phyloP scores from a whole-genome alignment of 345 rosid species.

The Durio zibethinus region DNA sequence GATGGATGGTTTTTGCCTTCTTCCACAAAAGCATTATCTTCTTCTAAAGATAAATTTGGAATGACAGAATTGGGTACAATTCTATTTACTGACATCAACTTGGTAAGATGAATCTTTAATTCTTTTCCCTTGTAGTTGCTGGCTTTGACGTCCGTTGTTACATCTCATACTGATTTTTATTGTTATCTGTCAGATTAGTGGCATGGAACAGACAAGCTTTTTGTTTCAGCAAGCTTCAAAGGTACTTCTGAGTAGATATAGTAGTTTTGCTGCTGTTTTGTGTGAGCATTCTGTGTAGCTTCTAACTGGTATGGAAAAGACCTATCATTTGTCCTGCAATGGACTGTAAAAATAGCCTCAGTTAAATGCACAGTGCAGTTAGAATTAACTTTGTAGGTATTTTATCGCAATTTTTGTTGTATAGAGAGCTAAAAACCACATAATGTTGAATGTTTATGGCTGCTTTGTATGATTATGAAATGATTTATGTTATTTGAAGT shows the following conservation, averaged over 20 bases:
- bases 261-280: neutral
- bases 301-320: constrained; percentile 2
- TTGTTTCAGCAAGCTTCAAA: constrained; percentile 97
- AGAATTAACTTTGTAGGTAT: neutral
- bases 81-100: constrained; percentile 81
- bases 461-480: neutral
- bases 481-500: constrained; percentile 7
- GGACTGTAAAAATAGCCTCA: neutral
- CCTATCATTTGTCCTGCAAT: neutral
- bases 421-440: neutral
- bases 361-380: neutral
- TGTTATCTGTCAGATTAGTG: constrained; percentile 69
- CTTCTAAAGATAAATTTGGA: constrained; percentile 45
- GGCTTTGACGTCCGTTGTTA: neutral
- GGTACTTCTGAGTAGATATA: constrained; percentile 40
- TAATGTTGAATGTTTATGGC: neutral
- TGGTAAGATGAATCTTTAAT: constrained; percentile 45
- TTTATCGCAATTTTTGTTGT: neutral
- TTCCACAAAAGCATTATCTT: constrained; percentile 32
- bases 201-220: constrained; percentile 98
- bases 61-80: constrained; percentile 42
- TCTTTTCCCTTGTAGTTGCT: constrained; percentile 8
- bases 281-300: neutral
- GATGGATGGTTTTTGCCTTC: constrained; percentile 96
- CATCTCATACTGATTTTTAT: constrained; percentile 17